Conservation (phyloP, 495 filamentous ascomycete species). For the Xylaria scruposa region DNA sequence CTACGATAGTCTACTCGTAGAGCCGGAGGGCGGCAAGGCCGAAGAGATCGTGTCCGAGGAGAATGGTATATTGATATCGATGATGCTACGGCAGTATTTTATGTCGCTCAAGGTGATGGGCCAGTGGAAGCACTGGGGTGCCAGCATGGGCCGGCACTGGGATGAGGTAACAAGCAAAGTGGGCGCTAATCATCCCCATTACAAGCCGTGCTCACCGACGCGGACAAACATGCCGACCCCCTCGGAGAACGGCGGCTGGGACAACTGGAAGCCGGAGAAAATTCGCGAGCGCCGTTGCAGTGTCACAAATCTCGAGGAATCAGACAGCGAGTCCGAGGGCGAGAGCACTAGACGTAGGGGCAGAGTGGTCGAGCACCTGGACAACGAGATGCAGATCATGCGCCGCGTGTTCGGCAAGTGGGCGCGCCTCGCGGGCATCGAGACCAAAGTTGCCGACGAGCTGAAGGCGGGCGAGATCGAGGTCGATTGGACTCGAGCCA, state of each 20-base stretch:
- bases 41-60: slow-evolving; percentile 84
- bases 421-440: slow-evolving; percentile 71
- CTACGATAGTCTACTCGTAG: slow-evolving; percentile 71
- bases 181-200: slow-evolving; percentile 47
- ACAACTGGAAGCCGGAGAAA: slow-evolving; percentile 52
- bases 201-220: slow-evolving; percentile 41
- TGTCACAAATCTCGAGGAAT: slow-evolving; percentile 39
- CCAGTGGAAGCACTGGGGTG: slow-evolving; percentile 72
- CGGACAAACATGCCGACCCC: slow-evolving; percentile 35
- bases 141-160: slow-evolving; percentile 66
- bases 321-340: slow-evolving; percentile 41
- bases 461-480: slow-evolving; percentile 63
- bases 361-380: slow-evolving; percentile 38
- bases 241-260: slow-evolving; percentile 45
- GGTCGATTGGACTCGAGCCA: slow-evolving; percentile 79
- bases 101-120: slow-evolving; percentile 80
- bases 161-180: slow-evolving; percentile 62
- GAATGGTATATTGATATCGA: slow-evolving; percentile 82
- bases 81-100: slow-evolving; percentile 88
- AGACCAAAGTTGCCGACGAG: slow-evolving; percentile 51
- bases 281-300: slow-evolving; percentile 46
- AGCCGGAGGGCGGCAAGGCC: slow-evolving; percentile 72
- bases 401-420: slow-evolving; percentile 73
- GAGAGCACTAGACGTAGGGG: slow-evolving; percentile 39
- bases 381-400: slow-evolving; percentile 55